phyloP scores from a whole-genome alignment of 192 early-diverging fungal genomes.

The Coemansia sp. region DNA sequence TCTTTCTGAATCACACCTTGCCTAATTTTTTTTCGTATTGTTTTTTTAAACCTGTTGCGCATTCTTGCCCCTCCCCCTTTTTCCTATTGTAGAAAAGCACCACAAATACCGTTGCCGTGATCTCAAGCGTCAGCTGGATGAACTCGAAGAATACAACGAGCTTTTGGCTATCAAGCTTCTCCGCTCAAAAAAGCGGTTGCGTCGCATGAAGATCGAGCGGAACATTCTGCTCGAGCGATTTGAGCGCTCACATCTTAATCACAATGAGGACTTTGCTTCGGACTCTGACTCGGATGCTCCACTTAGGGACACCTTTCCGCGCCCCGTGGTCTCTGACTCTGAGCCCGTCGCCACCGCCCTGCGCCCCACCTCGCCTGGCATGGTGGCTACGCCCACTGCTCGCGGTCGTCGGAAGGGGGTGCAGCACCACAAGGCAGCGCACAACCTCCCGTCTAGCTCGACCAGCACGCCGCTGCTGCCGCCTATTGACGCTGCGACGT shows the following conservation, averaged over 20 bases:
- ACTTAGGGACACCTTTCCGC: constrained; percentile 43
- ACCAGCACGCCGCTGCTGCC: constrained; percentile 32
- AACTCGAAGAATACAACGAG: constrained; percentile 55
- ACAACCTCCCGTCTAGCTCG: constrained; percentile 15
- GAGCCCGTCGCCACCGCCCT: constrained; percentile 13
- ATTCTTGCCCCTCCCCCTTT: background rate
- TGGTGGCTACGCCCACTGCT: background rate
- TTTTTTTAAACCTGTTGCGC: background rate
- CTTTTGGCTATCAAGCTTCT: constrained; percentile 43
- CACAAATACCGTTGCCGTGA: constrained; percentile 55
- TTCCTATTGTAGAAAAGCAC: constrained; percentile 40
- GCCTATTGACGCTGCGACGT: constrained; percentile 9
- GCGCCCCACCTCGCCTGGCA: constrained; percentile 2
- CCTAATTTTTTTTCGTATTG: background rate
- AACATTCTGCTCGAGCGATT: constrained; percentile 47
- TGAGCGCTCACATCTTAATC: constrained; percentile 30
- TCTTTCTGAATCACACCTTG: background rate
- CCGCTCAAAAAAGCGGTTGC: constrained; percentile 46
- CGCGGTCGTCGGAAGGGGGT: constrained; percentile 16
- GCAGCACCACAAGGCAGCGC: background rate
- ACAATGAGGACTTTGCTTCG: constrained; percentile 29
- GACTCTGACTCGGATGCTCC: constrained; percentile 38
- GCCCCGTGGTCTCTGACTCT: constrained; percentile 23
- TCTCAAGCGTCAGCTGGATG: constrained; percentile 50
- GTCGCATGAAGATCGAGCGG: constrained; percentile 50